Conservation (phyloP, 768 basidiomycete genomes). For the Leccinum ochraceum region DNA sequence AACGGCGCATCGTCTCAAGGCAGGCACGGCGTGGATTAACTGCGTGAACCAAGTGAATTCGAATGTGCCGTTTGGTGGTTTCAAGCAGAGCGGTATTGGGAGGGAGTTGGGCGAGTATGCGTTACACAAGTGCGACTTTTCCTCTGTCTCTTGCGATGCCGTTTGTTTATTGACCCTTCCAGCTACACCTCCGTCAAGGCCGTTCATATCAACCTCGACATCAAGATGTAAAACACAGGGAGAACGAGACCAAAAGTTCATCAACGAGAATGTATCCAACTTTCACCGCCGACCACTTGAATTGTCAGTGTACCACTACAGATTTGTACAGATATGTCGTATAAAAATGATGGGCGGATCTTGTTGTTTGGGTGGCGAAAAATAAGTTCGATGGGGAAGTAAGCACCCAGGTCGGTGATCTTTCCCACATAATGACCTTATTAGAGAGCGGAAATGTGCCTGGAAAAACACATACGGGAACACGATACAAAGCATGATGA, state of each 20-base stretch:
- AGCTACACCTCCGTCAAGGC: slow-evolving; percentile 29
- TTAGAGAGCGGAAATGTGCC: not conserved
- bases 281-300: not conserved
- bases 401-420: not conserved
- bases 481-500: no score
- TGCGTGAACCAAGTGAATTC: slow-evolving; percentile 31
- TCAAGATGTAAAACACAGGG: slow-evolving; percentile 15
- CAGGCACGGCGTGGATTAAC: slow-evolving; percentile 77
- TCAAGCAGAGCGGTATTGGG: slow-evolving; percentile 81
- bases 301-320: not conserved
- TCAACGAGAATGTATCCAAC: not conserved
- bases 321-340: not conserved
- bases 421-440: not conserved
- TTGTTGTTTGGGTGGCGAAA: not conserved
- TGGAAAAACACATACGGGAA: not conserved
- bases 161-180: not conserved
- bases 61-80: slow-evolving; percentile 80
- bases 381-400: not conserved
- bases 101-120: slow-evolving; percentile 83
- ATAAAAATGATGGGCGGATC: not conserved
- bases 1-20: slow-evolving; percentile 72
- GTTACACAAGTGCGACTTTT: slow-evolving; percentile 44
- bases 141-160: not conserved
- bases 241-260: not conserved
- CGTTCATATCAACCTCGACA: slow-evolving; percentile 50